Evolutionary conservation across 2,329 filamentous ascomycete genomes (phyloP).

Genomic region (Dothistroma pini): DNA sequence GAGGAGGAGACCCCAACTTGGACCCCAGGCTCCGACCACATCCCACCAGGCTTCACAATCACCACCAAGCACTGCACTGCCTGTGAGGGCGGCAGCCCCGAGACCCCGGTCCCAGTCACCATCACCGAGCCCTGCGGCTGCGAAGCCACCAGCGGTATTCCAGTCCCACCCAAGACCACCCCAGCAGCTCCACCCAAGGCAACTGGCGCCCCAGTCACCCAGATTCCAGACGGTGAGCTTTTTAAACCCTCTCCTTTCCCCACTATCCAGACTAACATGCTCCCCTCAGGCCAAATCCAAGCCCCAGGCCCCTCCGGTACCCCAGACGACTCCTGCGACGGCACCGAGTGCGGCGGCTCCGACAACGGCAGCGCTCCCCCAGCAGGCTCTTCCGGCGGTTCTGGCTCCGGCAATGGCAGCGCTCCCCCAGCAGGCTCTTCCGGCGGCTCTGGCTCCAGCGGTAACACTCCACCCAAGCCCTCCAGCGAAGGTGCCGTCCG

Average conservation of each 20-base stretch:
- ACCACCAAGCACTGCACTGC: slow-evolving; percentile 34
- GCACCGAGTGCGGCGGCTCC: slow-evolving; percentile 11
- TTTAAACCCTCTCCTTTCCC: slow-evolving; percentile 4
- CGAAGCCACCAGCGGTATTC: slow-evolving; percentile 28
- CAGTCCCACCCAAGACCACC: slow-evolving; percentile 15
- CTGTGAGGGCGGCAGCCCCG: slow-evolving; percentile 22
- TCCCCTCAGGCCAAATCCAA: slow-evolving; percentile 17
- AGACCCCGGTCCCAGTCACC: slow-evolving; percentile 32
- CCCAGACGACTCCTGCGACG: neutral
- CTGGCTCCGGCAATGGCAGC: neutral
- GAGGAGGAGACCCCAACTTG: slow-evolving; percentile 34
- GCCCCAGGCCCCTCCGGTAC: slow-evolving; percentile 9
- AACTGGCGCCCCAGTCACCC: slow-evolving; percentile 19
- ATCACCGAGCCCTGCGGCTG: slow-evolving; percentile 38
- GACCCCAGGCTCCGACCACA: slow-evolving; percentile 32
- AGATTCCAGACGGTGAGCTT: slow-evolving; percentile 22
- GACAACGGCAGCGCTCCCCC: slow-evolving; percentile 6
- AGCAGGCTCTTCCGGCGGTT: neutral
- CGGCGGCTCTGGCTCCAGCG: neutral
- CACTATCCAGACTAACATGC: neutral
- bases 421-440: neutral
- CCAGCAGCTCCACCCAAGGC: slow-evolving; percentile 16
- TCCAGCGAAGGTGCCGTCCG: slow-evolving; percentile 7
- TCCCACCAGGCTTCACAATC: slow-evolving; percentile 36
- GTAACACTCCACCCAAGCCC: neutral